Base-by-base conservation (phyloP, 495 filamentous ascomycete species). In the Lepidopterella palustris region DNA sequence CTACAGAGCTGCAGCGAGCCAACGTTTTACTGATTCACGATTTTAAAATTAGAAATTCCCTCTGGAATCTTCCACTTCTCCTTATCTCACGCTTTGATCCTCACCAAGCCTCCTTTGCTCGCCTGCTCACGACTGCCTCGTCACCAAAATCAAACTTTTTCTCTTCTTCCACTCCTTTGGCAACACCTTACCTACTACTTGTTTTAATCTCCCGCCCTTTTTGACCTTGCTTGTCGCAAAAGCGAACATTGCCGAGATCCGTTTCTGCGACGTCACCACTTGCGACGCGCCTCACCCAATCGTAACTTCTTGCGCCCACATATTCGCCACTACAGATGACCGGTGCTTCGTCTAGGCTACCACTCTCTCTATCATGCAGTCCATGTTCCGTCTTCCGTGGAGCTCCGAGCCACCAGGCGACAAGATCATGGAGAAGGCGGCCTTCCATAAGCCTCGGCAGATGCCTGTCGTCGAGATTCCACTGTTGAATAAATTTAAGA, bases 381-480 rank as follows among this genome's bases (percentile, higher is more conserved):
- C 65, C 53, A 70, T 75, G 39, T 74, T 73, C 60, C 63, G 71
- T 25, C 63, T 75, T 13, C 66, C 71, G 20, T 74, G 72, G 72
- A 62, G 67, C 55, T 64, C 68, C 59, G 71, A 73, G 40, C 59
- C 64, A 29, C 61, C 68, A 42, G 60, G 68, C 57, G 64, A 71
- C 59, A 68, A 65, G 45, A 64, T 65, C 61, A 66, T 68, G 57
- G 69, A 70, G 25, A 69, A 68, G 57, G 31, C 61, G 4, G 57
- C 62, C 31, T 56, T 70, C 32, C 65, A 70, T 40, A 69, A 63
- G 61, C 65, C 71, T 64, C 69, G 68, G 51, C 55, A 65, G 13
- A 39, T 68, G 51, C 71, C 73, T 6, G 69, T 72, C 27, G 62
- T 74, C 55, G 67, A 74, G 15, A 67, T 73, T 15, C 64, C 71